A percentile compares a stretch with the other conserved stretches of the same genome.
These are phyloP conservation scores for Arachnomyces sp. DNA, from an alignment of 2,329 filamentous ascomycete species.

Conservation along the genomic window DNA sequence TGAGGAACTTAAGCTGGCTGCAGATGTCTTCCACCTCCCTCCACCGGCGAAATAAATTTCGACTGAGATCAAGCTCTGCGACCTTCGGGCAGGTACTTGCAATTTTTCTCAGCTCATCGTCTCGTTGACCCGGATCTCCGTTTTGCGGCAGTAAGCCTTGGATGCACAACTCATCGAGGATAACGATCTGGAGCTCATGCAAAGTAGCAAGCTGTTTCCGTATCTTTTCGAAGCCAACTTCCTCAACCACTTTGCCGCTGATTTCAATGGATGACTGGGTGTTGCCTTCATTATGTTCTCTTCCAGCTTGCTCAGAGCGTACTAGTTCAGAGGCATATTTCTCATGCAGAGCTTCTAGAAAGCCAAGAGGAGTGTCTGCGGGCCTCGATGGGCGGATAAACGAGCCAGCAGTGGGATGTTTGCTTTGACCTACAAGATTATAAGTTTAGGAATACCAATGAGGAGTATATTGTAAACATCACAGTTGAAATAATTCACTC, in stretches of 20 bases:
- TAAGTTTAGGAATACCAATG: constrained; percentile 9
- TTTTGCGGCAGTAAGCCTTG: constrained; percentile 25
- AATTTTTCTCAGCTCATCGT: constrained; percentile 43
- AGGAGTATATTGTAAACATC: constrained; percentile 15
- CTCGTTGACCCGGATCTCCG: constrained; percentile 15
- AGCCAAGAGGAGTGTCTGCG: constrained; percentile 60
- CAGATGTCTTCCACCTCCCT: constrained; percentile 64
- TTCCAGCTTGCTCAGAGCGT: constrained; percentile 8
- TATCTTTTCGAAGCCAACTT: constrained; percentile 93
- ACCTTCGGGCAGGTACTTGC: constrained; percentile 49
- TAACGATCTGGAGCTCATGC: constrained; percentile 67
- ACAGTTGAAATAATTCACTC: constrained; percentile 77
- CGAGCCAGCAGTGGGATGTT: constrained; percentile 65
- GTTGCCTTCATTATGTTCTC: background rate
- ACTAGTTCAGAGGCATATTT: constrained; percentile 68
- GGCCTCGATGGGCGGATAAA: constrained; percentile 75
- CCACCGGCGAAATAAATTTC: constrained; percentile 69
- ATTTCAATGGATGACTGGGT: constrained; percentile 55
- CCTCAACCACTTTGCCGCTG: constrained; percentile 76
- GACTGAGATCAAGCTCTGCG: constrained; percentile 72
- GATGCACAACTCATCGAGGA: constrained; percentile 71
- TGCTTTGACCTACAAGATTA: constrained; percentile 47
- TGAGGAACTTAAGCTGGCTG: constrained; percentile 58
- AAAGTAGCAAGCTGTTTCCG: constrained; percentile 68
- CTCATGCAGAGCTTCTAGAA: constrained; percentile 68